Evolutionary conservation across 345 rosid genomes (phyloP).

Genomic region (Angophora floribunda): DNA sequence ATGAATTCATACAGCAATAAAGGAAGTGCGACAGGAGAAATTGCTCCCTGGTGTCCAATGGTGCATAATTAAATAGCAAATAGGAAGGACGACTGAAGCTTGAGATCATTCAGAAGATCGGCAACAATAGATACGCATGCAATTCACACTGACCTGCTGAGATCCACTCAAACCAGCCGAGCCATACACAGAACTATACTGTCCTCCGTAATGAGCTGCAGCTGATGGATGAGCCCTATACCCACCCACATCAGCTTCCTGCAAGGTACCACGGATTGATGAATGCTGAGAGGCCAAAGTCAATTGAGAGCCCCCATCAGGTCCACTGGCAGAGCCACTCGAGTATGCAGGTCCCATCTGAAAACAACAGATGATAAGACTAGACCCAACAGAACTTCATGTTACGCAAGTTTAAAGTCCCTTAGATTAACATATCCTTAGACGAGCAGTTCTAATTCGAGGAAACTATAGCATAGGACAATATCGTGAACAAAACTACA

Average conservation of each 20-base stretch:
- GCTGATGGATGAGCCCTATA: slow-evolving; percentile 54
- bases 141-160: slow-evolving; percentile 43
- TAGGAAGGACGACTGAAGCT: not conserved
- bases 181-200: slow-evolving; percentile 59
- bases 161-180: slow-evolving; percentile 43
- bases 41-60: not conserved
- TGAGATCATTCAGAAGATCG: not conserved
- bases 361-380: not conserved
- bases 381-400: not conserved
- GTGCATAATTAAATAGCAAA: not conserved
- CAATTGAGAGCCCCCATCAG: slow-evolving; percentile 57
- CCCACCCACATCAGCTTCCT: slow-evolving; percentile 59
- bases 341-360: slow-evolving; percentile 58
- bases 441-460: not conserved
- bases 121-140: not conserved
- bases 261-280: slow-evolving; percentile 42
- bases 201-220: slow-evolving; percentile 63
- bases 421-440: not conserved
- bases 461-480: not conserved
- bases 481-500: not conserved
- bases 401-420: not conserved
- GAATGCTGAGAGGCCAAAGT: slow-evolving; percentile 57
- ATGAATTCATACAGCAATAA: not conserved
- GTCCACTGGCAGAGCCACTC: slow-evolving; percentile 53
- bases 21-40: not conserved